A percentile compares a stretch with the other conserved stretches of the same genome.
These are phyloP conservation scores for Heterobasidion parviporum DNA, from an alignment of 1,284 basidiomycete species.

Conservation along the genomic window DNA sequence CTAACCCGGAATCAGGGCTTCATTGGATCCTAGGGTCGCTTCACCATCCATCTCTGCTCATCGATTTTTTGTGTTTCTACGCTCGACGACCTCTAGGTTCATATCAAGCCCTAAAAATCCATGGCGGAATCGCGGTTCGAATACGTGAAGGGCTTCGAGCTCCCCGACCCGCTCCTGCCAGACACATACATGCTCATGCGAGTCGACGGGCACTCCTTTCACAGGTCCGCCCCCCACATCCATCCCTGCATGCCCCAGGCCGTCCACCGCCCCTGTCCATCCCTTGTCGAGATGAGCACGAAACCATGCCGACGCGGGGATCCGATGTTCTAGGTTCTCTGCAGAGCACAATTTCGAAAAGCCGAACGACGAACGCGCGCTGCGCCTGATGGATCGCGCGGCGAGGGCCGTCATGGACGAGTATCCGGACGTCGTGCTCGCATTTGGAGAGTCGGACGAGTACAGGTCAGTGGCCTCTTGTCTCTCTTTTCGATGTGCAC, in stretches of 20 bases:
- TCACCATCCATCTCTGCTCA: too few species aligned
- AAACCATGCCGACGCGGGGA: not conserved
- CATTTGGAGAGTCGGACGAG: constrained; percentile 96
- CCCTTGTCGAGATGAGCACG: too few species aligned
- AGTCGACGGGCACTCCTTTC: constrained; percentile 92
- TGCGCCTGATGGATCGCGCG: constrained; percentile 90
- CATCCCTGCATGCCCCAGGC: not conserved
- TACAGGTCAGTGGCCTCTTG: constrained; percentile 60
- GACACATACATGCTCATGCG: constrained; percentile 83
- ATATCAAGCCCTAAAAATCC: not conserved
- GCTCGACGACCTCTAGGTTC: too few species aligned
- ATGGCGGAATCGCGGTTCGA: constrained; percentile 93
- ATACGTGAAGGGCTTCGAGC: constrained; percentile 88
- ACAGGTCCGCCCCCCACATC: constrained; percentile 50
- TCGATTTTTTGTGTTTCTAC: too few species aligned
- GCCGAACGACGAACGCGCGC: constrained; percentile 85
- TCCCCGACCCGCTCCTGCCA: constrained; percentile 81
- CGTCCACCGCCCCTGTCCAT: not conserved
- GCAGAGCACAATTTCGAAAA: constrained; percentile 79
- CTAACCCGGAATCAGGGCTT: not conserved
- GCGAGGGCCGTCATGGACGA: constrained; percentile 79
- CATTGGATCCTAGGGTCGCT: not conserved
- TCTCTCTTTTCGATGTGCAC: not conserved
- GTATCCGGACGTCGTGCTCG: constrained; percentile 77
- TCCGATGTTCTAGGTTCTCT: constrained; percentile 57